phyloP scores from a whole-genome alignment of 768 basidiomycete species.

The Termitomyces sp. region DNA sequence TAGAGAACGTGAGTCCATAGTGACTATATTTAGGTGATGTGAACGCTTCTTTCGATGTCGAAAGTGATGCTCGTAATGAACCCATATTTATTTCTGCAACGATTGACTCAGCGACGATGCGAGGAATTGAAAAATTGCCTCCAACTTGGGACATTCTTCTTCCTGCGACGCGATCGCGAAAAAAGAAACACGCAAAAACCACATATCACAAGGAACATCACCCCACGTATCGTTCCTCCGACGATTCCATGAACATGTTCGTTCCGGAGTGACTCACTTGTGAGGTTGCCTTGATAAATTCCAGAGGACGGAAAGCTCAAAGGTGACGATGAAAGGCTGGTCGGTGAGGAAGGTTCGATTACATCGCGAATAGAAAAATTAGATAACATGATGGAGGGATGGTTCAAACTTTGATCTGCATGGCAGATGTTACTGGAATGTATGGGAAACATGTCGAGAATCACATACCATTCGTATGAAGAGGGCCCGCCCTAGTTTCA shows the following conservation, averaged over 20 bases:
- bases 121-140: not conserved
- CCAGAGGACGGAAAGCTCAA: too few relatives aligned
- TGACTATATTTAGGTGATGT: constrained; percentile 23
- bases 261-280: not conserved
- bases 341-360: not conserved
- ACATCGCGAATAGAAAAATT: not conserved
- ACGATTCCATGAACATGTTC: constrained; percentile 1
- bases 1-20: constrained; percentile 21
- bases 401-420: not conserved
- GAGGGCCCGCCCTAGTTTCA: not conserved
- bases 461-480: not conserved
- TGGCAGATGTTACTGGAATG: not conserved
- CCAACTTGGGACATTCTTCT: not conserved
- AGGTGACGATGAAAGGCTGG: not conserved
- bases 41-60: constrained; percentile 24
- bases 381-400: too few relatives aligned
- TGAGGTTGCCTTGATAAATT: not conserved
- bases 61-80: constrained; percentile 20
- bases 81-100: constrained; percentile 15
- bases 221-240: constrained; percentile 10
- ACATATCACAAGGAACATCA: constrained; percentile 1
- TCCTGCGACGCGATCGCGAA: constrained; percentile 1
- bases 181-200: not conserved
- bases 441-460: too few relatives aligned
- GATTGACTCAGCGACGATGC: not conserved